A percentile compares a stretch with the other conserved stretches of the same genome.
Evolutionary conservation across 1,284 basidiomycete genomes (phyloP).

Genomic region (Peniophora sp.): DNA sequence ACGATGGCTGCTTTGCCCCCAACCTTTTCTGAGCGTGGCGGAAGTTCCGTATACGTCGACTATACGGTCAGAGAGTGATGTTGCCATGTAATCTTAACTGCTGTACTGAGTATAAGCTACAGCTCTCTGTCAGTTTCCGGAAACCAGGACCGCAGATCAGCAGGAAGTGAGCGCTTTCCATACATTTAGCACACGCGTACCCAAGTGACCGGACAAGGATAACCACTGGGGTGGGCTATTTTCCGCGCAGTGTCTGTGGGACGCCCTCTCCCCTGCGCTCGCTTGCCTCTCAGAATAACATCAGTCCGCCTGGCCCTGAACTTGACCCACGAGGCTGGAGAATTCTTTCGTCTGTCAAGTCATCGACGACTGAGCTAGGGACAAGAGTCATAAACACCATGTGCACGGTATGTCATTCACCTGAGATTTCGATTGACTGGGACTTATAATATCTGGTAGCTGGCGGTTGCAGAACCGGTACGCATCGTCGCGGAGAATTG

Average conservation of each 20-base stretch:
- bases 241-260: slow-evolving; percentile 31
- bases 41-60: slow-evolving; percentile 29
- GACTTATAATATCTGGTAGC: slow-evolving; percentile 22
- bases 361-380: slow-evolving; percentile 37
- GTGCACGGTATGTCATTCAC: slow-evolving; percentile 27
- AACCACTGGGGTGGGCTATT: slow-evolving; percentile 28
- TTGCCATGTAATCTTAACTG: no score
- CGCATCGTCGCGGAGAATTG: slow-evolving; percentile 1
- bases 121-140: slow-evolving; percentile 24
- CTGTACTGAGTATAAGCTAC: no score
- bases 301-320: slow-evolving; percentile 33
- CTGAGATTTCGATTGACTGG: neutral
- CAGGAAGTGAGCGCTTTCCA: no score
- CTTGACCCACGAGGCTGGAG: slow-evolving; percentile 44
- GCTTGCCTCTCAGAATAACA: slow-evolving; percentile 35
- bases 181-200: no score
- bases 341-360: slow-evolving; percentile 23
- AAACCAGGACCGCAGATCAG: no score
- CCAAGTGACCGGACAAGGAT: slow-evolving; percentile 10
- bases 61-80: no score
- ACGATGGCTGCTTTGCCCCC: slow-evolving; percentile 24
- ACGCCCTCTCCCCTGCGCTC: slow-evolving; percentile 39
- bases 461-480: slow-evolving; percentile 48
- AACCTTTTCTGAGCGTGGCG: slow-evolving; percentile 26
- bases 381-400: slow-evolving; percentile 28